Evolutionary conservation across 805 yeast genomes (phyloP).

Genomic region (Scheffersomyces ergatensis): DNA sequence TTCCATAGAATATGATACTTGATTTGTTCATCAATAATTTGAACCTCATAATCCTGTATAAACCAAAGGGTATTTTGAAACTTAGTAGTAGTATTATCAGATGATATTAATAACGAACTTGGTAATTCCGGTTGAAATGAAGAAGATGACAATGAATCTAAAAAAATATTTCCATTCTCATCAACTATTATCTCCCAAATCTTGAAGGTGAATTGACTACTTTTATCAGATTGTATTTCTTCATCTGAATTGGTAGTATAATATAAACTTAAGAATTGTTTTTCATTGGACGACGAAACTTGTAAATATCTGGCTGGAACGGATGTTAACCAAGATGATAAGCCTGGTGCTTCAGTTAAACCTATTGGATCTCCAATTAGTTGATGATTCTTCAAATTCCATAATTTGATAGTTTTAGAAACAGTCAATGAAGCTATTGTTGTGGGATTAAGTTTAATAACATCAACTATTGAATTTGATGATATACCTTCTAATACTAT

Average conservation of each 20-base stretch:
- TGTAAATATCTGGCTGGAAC: conserved; percentile 31
- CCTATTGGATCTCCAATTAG: conserved; percentile 12
- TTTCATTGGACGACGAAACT: conserved; percentile 6
- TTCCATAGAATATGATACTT: conserved; percentile 53
- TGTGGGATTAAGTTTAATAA: conserved; percentile 23
- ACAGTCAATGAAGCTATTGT: conserved; percentile 52
- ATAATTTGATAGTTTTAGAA: conserved; percentile 52
- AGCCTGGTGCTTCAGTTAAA: conserved; percentile 8
- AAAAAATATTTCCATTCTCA: conserved; percentile 2
- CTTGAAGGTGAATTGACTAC: conserved; percentile 18
- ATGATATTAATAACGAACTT: background rate
- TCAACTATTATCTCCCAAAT: conserved; percentile 19
- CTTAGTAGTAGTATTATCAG: conserved; percentile 2
- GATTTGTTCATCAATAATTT: conserved; percentile 3
- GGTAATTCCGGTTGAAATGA: conserved; percentile 18
- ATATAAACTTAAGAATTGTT: conserved; percentile 9
- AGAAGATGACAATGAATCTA: background rate
- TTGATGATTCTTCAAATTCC: conserved; percentile 49
- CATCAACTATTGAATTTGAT: conserved; percentile 42
- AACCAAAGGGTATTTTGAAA: conserved; percentile 41
- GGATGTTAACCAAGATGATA: conserved; percentile 22
- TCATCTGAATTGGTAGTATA: conserved; percentile 12
- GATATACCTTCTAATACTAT: conserved; percentile 34
- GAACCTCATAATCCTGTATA: conserved; percentile 35
- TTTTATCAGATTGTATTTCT: conserved; percentile 4